Conservation (phyloP, 129 eudicot genomes). For the Escallonia herrerae region DNA sequence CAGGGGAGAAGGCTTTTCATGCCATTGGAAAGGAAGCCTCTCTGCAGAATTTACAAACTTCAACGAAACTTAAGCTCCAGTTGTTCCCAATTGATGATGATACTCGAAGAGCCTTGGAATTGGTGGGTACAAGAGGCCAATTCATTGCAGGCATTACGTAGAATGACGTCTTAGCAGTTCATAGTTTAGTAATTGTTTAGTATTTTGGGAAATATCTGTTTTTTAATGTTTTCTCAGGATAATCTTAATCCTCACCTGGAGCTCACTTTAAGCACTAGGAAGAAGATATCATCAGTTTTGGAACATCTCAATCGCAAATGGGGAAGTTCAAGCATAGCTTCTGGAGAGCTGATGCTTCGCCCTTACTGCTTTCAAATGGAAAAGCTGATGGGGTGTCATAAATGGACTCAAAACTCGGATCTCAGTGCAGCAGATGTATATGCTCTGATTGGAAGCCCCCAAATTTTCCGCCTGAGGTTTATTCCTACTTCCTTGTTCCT, state of each 20-base stretch:
- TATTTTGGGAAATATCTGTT: neutral
- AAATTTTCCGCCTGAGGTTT: conserved; percentile 76
- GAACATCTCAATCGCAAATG: conserved; percentile 87
- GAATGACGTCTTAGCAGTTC: neutral
- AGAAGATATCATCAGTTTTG: conserved; percentile 74
- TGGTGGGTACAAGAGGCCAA: conserved; percentile 31
- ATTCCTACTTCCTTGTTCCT: conserved; percentile 5
- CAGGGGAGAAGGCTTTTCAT: conserved; percentile 35
- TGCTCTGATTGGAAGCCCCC: conserved; percentile 62
- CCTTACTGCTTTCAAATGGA: conserved; percentile 40
- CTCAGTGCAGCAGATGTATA: conserved; percentile 79
- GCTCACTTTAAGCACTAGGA: conserved; percentile 71
- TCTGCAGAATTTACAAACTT: conserved; percentile 29
- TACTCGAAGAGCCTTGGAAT: conserved; percentile 75
- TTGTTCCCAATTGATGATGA: conserved; percentile 77
- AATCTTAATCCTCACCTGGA: conserved; percentile 72
- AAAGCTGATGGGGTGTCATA: conserved; percentile 34
- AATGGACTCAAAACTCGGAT: conserved; percentile 69
- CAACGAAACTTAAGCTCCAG: conserved; percentile 77
- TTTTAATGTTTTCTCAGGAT: conserved; percentile 34
- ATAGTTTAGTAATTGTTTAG: neutral
- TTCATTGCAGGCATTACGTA: neutral
- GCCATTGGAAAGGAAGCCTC: conserved; percentile 26
- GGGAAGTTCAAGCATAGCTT: conserved; percentile 59
- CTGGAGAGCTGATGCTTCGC: conserved; percentile 55